A percentile compares a stretch with the other conserved stretches of the same genome.
phyloP scores from a whole-genome alignment of 805 yeast species.

The Teunomyces lycoperdinae region DNA sequence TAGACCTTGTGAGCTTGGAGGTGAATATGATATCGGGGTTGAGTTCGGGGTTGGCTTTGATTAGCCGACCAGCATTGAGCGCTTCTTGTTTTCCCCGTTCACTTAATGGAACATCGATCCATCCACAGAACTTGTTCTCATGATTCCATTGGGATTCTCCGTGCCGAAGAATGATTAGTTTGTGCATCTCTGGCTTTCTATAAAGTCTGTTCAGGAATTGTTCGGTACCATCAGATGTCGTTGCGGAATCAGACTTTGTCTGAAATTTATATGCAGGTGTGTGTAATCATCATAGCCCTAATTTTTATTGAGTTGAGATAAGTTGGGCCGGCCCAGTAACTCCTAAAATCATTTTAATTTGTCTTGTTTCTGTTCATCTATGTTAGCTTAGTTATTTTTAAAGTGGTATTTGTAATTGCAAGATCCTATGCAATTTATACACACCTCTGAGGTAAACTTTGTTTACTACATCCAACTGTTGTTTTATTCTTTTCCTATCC shows the following conservation, averaged over 20 bases:
- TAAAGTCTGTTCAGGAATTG: neutral
- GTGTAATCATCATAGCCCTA: too few species aligned
- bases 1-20: constrained; percentile 37
- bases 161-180: constrained; percentile 42
- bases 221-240: neutral
- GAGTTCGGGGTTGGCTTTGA: constrained; percentile 20
- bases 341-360: too few species aligned
- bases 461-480: too few species aligned
- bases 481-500: neutral
- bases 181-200: constrained; percentile 16
- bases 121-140: constrained; percentile 43
- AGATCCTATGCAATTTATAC: too few species aligned
- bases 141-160: constrained; percentile 45
- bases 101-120: constrained; percentile 43
- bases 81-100: constrained; percentile 40
- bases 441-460: too few species aligned
- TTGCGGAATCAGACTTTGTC: neutral
- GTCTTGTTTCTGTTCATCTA: too few species aligned
- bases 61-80: constrained; percentile 35
- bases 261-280: too few species aligned
- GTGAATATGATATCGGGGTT: constrained; percentile 36
- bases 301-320: too few species aligned
- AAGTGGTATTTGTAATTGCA: too few species aligned
- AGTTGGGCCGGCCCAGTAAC: too few species aligned
- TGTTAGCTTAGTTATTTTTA: too few species aligned